phyloP scores from a whole-genome alignment of 768 basidiomycete genomes.

The Nevesoporus exiguus region DNA sequence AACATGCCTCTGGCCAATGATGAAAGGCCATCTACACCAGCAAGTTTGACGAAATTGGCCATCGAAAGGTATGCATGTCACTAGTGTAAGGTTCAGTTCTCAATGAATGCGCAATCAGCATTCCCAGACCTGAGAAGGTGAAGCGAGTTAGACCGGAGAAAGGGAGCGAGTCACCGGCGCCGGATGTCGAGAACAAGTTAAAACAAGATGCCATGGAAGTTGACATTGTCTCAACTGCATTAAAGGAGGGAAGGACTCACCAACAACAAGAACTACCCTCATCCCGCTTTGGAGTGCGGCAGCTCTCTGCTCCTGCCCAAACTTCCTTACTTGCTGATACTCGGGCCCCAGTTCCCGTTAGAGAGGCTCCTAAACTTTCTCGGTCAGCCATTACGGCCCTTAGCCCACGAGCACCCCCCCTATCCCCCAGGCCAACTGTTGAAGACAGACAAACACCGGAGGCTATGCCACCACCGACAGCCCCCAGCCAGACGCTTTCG shows the following conservation, averaged over 20 bases:
- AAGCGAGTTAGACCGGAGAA: conserved; percentile 48
- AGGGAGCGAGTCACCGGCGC: conserved; percentile 35
- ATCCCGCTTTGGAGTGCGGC: conserved; percentile 25
- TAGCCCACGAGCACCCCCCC: conserved; percentile 33
- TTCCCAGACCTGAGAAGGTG: conserved; percentile 78
- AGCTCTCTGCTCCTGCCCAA: conserved; percentile 11
- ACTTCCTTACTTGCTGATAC: conserved; percentile 15
- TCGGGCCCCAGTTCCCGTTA: conserved; percentile 14
- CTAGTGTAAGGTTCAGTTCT: not conserved
- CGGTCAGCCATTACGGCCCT: conserved; percentile 15
- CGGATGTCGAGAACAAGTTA: conserved; percentile 27
- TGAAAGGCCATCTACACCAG: conserved; percentile 32
- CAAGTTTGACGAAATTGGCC: conserved; percentile 49
- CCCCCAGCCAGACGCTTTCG: conserved; percentile 73
- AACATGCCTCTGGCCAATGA: conserved; percentile 22
- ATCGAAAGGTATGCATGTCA: conserved; percentile 56
- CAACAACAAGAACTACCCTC: conserved; percentile 15
- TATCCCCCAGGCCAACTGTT: conserved; percentile 39
- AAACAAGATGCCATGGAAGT: conserved; percentile 37
- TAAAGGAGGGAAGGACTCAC: conserved; percentile 28
- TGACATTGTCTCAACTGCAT: conserved; percentile 21
- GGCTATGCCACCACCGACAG: conserved; percentile 74
- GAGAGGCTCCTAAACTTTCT: conserved; percentile 19
- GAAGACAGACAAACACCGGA: conserved; percentile 42
- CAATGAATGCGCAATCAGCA: conserved; percentile 37